Conservation (phyloP, 2,329 filamentous ascomycete genomes). For the Penicillium sp. region DNA sequence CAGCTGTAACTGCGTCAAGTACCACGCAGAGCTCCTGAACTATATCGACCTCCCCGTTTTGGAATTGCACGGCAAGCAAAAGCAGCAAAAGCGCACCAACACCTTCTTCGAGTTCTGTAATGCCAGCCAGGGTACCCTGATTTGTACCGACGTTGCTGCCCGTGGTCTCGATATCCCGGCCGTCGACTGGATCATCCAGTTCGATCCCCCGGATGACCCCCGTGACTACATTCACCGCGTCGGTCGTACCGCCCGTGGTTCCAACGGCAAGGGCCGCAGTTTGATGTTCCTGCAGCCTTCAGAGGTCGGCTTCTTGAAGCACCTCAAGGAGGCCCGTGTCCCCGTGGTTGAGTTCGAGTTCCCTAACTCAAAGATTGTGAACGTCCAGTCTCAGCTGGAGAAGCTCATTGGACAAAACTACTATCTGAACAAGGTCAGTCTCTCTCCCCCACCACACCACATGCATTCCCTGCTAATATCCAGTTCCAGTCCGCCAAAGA, state of each 20-base stretch:
- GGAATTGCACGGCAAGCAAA: slow-evolving; percentile 89
- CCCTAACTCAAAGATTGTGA: slow-evolving; percentile 84
- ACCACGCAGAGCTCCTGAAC: slow-evolving; percentile 92
- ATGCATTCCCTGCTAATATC: slow-evolving; percentile 1
- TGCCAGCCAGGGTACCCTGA: slow-evolving; percentile 78
- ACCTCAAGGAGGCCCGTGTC: slow-evolving; percentile 86
- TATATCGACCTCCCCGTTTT: slow-evolving; percentile 93
- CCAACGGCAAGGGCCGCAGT: slow-evolving; percentile 78
- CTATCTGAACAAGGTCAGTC: slow-evolving; percentile 79
- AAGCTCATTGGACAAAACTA: slow-evolving; percentile 94
- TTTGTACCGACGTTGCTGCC: slow-evolving; percentile 95
- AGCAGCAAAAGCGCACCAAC: slow-evolving; percentile 98
- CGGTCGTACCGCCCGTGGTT: slow-evolving; percentile 85
- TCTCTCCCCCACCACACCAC: slow-evolving; percentile 3
- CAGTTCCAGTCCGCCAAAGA: slow-evolving; percentile 59
- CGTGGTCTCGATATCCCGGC: slow-evolving; percentile 92
- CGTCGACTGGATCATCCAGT: slow-evolving; percentile 95
- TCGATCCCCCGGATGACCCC: slow-evolving; percentile 88
- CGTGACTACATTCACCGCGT: slow-evolving; percentile 94
- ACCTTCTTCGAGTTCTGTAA: slow-evolving; percentile 97
- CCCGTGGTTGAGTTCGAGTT: slow-evolving; percentile 97
- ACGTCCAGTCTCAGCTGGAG: slow-evolving; percentile 87
- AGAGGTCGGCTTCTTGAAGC: slow-evolving; percentile 87
- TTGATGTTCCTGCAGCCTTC: slow-evolving; percentile 90
- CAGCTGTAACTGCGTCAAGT: slow-evolving; percentile 90